A percentile compares a stretch with the other conserved stretches of the same genome.
These are phyloP conservation scores for Geranomyces variabilis DNA, from an alignment of 192 early-diverging fungal species.

Conservation along the genomic window DNA sequence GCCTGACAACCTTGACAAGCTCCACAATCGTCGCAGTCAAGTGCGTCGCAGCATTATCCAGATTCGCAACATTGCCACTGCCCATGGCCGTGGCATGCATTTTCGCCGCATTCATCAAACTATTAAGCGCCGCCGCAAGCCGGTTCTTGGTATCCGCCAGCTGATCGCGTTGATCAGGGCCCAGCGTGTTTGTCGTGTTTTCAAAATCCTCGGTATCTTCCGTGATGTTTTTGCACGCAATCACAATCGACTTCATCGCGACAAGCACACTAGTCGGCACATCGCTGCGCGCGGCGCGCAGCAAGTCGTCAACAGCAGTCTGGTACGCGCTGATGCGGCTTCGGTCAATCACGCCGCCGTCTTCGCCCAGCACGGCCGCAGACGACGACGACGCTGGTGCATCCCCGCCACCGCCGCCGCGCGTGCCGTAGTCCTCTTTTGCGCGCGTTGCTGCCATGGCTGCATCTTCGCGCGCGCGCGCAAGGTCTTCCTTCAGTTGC, in stretches of 20 bases:
- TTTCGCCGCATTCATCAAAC: conserved; percentile 75
- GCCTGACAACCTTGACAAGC: conserved; percentile 64
- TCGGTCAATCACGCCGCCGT: conserved; percentile 73
- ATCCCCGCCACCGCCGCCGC: too few species aligned
- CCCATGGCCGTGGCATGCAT: conserved; percentile 69
- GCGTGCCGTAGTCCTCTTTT: neutral
- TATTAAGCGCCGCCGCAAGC: conserved; percentile 66
- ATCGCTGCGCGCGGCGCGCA: conserved; percentile 66
- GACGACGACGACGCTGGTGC: neutral
- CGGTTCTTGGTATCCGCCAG: conserved; percentile 62
- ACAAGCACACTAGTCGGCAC: conserved; percentile 72
- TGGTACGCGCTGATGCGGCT: conserved; percentile 75
- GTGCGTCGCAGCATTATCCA: conserved; percentile 81
- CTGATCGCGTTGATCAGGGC: conserved; percentile 49
- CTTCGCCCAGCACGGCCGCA: conserved; percentile 13
- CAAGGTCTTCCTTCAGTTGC: conserved; percentile 43
- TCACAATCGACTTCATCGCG: conserved; percentile 83
- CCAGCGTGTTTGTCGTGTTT: conserved; percentile 42
- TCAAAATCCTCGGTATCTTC: conserved; percentile 78
- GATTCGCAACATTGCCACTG: conserved; percentile 65
- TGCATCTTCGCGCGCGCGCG: neutral
- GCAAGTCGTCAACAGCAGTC: conserved; percentile 77
- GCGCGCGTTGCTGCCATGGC: neutral
- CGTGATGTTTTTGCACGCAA: conserved; percentile 80
- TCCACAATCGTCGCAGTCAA: conserved; percentile 81